Percentiles rank a stretch among this genome's conserved stretches.
Conservation (phyloP, 441 rosid genomes). For the Euphorbia corollata region DNA sequence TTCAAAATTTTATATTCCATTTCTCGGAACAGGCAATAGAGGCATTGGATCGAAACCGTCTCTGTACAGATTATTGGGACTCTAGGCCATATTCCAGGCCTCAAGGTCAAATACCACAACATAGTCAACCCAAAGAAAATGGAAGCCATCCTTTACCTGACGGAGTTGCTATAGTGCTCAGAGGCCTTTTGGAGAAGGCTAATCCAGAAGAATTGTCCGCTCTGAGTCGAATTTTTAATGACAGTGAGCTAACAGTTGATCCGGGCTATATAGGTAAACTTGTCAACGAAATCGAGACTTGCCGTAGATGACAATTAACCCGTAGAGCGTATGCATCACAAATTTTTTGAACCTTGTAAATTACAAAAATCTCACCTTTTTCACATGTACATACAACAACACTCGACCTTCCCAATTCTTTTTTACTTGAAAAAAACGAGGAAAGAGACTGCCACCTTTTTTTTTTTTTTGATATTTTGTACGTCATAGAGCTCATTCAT, state of each 20-base stretch:
- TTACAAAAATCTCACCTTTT: slow-evolving; percentile 13
- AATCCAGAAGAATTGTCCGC: slow-evolving; percentile 51
- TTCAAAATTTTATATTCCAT: neutral
- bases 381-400: slow-evolving; percentile 17
- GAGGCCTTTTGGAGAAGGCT: slow-evolving; percentile 69
- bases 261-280: slow-evolving; percentile 39
- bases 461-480: slow-evolving; percentile 5
- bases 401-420: slow-evolving; percentile 23
- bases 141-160: slow-evolving; percentile 25
- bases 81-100: slow-evolving; percentile 88
- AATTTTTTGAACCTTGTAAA: slow-evolving; percentile 34
- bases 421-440: slow-evolving; percentile 6
- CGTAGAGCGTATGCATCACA: slow-evolving; percentile 6
- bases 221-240: slow-evolving; percentile 40
- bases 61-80: slow-evolving; percentile 89
- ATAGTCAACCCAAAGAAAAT: slow-evolving; percentile 19
- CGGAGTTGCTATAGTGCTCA: slow-evolving; percentile 36
- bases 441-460: neutral
- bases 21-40: slow-evolving; percentile 59
- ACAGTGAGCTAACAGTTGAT: slow-evolving; percentile 31
- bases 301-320: slow-evolving; percentile 26
- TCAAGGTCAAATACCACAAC: slow-evolving; percentile 60
- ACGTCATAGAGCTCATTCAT: slow-evolving; percentile 5
- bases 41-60: slow-evolving; percentile 75
- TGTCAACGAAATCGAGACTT: slow-evolving; percentile 53